phyloP scores from a whole-genome alignment of 352 stramenopile genomes.

The Pythium chondricola region DNA sequence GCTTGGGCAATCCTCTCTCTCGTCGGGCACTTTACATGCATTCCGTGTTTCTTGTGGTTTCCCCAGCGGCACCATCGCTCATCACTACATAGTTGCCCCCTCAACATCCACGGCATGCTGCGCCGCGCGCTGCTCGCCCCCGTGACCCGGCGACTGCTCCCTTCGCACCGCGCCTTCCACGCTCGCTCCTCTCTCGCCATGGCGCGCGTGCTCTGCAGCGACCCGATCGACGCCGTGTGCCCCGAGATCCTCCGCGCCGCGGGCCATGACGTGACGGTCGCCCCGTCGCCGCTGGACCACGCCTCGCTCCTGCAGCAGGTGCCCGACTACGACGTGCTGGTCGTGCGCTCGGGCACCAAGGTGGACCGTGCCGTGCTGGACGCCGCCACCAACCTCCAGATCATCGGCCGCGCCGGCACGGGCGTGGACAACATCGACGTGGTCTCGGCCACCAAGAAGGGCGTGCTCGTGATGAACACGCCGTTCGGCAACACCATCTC shows the following conservation, averaged over 20 bases:
- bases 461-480: conserved; percentile 96
- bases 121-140: conserved; percentile 37
- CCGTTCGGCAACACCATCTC: conserved; percentile 94
- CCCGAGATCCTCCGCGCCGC: conserved; percentile 73
- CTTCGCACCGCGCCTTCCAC: conserved; percentile 25
- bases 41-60: no score
- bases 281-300: conserved; percentile 34
- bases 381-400: conserved; percentile 45
- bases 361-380: conserved; percentile 72
- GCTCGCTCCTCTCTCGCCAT: conserved; percentile 39
- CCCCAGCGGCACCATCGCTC: no score
- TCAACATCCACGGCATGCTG: no score
- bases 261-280: conserved; percentile 79
- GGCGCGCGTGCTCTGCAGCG: conserved; percentile 83
- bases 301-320: conserved; percentile 66
- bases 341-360: conserved; percentile 82
- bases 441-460: conserved; percentile 80
- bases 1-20: no score
- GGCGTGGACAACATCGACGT: conserved; percentile 94
- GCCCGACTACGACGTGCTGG: conserved; percentile 81
- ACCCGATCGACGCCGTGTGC: conserved; percentile 80
- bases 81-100: no score
- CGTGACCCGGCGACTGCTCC: conserved; percentile 30
- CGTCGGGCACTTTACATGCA: no score
- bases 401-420: conserved; percentile 88